Conservation (phyloP, 1,139 yeast species). For the Meyerozyma sp. region DNA sequence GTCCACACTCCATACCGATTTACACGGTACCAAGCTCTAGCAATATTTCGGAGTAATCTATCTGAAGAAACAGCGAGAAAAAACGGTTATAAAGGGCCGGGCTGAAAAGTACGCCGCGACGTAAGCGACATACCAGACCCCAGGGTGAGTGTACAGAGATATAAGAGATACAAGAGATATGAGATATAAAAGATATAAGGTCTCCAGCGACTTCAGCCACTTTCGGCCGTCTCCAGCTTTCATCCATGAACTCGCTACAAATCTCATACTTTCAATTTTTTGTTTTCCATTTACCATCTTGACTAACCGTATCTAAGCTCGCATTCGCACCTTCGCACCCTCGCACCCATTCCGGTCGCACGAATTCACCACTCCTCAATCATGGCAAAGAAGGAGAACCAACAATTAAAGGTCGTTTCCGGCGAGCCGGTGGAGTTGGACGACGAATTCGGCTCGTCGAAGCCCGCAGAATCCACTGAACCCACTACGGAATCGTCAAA, state of each 20-base stretch:
- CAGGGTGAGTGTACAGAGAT: too few species aligned
- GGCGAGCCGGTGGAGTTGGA: conserved; percentile 29
- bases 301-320: too few species aligned
- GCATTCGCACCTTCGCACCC: not conserved
- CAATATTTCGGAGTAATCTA: conserved; percentile 44
- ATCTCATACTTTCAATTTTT: too few species aligned
- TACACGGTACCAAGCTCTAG: conserved; percentile 52
- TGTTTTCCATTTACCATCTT: too few species aligned
- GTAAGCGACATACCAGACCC: not conserved
- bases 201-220: too few species aligned
- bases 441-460: not conserved
- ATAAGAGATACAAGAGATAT: too few species aligned
- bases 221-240: too few species aligned
- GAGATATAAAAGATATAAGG: too few species aligned
- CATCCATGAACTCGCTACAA: too few species aligned
- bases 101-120: conserved; percentile 3
- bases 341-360: not conserved
- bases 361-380: not conserved
- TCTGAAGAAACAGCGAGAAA: conserved; percentile 1
- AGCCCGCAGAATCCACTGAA: conserved; percentile 3
- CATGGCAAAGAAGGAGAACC: conserved; percentile 13
- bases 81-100: not conserved
- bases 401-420: conserved; percentile 27
- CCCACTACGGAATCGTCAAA: conserved; percentile 4
- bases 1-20: conserved; percentile 60